These are phyloP conservation scores for Solanum piurae DNA, from an alignment of 257 asterid species.

Conservation along the genomic window DNA sequence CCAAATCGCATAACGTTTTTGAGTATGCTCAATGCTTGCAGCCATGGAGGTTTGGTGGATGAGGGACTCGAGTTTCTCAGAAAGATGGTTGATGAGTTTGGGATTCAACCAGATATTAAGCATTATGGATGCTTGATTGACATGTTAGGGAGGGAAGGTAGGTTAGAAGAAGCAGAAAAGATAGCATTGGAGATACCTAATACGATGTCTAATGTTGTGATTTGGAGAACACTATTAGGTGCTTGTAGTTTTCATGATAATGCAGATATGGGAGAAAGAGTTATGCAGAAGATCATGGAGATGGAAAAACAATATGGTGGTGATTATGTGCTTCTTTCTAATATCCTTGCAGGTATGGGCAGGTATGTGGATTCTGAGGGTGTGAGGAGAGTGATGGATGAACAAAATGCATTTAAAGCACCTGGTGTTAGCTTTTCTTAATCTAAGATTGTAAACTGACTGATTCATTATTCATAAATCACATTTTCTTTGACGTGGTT, in stretches of 20 bases:
- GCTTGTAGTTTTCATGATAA: conserved; percentile 66
- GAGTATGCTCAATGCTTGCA: conserved; percentile 51
- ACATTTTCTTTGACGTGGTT: neutral
- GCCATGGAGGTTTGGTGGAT: conserved; percentile 67
- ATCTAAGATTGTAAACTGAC: neutral
- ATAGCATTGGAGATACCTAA: conserved; percentile 39
- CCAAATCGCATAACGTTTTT: conserved; percentile 54
- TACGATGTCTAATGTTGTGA: conserved; percentile 32
- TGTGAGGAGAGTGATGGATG: conserved; percentile 44
- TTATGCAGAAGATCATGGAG: conserved; percentile 40
- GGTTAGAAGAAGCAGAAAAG: conserved; percentile 70
- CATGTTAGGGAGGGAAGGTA: conserved; percentile 77
- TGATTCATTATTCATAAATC: neutral
- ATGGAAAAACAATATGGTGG: conserved; percentile 59
- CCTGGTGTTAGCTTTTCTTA: conserved; percentile 41
- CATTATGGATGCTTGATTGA: conserved; percentile 63
- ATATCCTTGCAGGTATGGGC: conserved; percentile 50
- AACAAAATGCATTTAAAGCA: conserved; percentile 31
- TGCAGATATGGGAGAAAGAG: conserved; percentile 57
- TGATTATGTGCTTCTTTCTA: conserved; percentile 65
- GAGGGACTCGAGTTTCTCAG: conserved; percentile 48
- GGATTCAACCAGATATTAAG: conserved; percentile 38
- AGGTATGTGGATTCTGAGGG: conserved; percentile 57
- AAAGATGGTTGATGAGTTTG: conserved; percentile 39
- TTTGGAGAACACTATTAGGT: conserved; percentile 75